Conservation (phyloP, 2,329 filamentous ascomycete genomes). For the Ascochyta koolunga region DNA sequence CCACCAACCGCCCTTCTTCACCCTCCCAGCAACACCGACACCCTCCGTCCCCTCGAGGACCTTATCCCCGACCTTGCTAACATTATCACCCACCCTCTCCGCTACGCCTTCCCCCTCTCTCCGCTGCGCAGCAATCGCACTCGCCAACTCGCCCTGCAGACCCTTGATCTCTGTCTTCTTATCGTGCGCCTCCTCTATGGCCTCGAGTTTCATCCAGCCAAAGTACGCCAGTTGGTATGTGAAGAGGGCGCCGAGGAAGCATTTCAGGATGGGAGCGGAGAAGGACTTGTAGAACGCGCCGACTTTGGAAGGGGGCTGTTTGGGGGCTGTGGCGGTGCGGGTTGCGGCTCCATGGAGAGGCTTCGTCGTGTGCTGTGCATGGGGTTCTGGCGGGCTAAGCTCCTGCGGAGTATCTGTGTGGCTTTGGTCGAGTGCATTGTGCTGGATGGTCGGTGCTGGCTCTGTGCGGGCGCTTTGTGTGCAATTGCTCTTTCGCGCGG, state of each 20-base stretch:
- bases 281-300: constrained; percentile 76
- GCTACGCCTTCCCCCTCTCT: constrained; percentile 11
- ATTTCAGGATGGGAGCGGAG: constrained; percentile 74
- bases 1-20: constrained; percentile 32
- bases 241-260: constrained; percentile 74
- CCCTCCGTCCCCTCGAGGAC: constrained; percentile 21
- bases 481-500: neutral
- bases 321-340: constrained; percentile 37
- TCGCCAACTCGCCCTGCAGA: constrained; percentile 31
- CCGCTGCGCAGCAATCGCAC: constrained; percentile 27
- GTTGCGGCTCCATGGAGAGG: constrained; percentile 8
- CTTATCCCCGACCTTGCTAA: constrained; percentile 23
- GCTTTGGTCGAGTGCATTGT: constrained; percentile 3
- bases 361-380: neutral
- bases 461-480: neutral
- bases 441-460: neutral
- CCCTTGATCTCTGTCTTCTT: constrained; percentile 44
- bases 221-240: constrained; percentile 81
- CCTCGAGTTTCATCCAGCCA: constrained; percentile 75
- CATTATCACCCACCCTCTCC: constrained; percentile 17
- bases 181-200: constrained; percentile 68
- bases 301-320: constrained; percentile 13
- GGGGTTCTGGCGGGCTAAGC: neutral
- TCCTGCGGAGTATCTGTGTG: constrained; percentile 4
- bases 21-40: constrained; percentile 18